Conservation (phyloP, 2,329 filamentous ascomycete species). For the Xylaria sp. region DNA sequence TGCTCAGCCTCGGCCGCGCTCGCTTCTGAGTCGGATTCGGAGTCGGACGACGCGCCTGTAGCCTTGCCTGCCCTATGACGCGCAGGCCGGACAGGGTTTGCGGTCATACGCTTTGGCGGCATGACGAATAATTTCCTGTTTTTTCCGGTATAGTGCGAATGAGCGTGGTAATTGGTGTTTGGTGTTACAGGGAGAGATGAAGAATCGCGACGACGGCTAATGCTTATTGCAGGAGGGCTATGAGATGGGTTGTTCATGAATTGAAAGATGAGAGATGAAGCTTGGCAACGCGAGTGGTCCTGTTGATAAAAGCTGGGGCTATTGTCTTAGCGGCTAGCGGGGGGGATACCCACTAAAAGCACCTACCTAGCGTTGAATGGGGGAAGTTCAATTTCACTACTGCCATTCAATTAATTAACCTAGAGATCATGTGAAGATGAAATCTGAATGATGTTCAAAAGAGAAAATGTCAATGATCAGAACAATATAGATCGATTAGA, state of each 20-base stretch:
- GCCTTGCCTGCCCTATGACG: slow-evolving; percentile 88
- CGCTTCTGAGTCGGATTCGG: slow-evolving; percentile 56
- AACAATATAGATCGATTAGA: not conserved
- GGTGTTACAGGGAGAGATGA: not conserved
- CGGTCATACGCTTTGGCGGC: slow-evolving; percentile 89
- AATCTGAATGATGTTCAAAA: not conserved
- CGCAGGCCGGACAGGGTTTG: slow-evolving; percentile 80
- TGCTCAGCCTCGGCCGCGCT: slow-evolving; percentile 48
- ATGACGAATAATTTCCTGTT: slow-evolving; percentile 42
- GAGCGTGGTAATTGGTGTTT: not conserved
- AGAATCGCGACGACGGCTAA: not conserved
- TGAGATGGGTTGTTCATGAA: not conserved
- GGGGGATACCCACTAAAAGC: not conserved
- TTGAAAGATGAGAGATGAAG: not conserved
- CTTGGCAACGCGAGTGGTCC: slow-evolving; percentile 3
- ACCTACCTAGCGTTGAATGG: not conserved
- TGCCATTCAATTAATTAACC: not conserved
- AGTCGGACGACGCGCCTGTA: slow-evolving; percentile 53
- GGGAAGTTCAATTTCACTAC: slow-evolving; percentile 5
- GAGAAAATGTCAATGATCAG: not conserved
- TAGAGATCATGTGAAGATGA: not conserved
- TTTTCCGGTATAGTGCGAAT: not conserved
- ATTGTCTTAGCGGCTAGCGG: slow-evolving; percentile 18
- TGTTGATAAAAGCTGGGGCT: not conserved
- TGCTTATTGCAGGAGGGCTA: not conserved